Evolutionary conservation across 495 filamentous ascomycete genomes (phyloP), one percentile per base, ranked within the genome.

Genomic region (Jackrogersella minutella): DNA sequence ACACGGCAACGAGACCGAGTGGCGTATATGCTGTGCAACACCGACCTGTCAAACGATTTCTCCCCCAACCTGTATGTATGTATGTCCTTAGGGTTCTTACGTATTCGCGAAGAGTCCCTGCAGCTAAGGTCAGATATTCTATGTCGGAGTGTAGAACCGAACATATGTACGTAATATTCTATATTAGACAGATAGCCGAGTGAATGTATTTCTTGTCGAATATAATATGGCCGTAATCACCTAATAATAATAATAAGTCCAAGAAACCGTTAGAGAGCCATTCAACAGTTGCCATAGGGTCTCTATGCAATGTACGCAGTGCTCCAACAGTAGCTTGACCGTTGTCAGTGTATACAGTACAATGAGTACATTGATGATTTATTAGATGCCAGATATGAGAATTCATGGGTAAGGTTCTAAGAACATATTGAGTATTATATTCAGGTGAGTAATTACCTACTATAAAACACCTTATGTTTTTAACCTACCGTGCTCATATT

Each of bases 1-100:
- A 46, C n/a, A 54, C 37, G 30, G 33, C 46, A 44, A 19, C 13
- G 14, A 41, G 52, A 13, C 52, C 52, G 31, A 49, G 34, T 40
- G 33, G 41, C 28, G 31, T 36, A 24, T 43, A 64, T 57, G 53
- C 37, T 24, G 62, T 64, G 28, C 46, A 13, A 58, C 62, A 64
- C 17, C 36, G 28, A n/a, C 37, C 28, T 30, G 10, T 26, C 5
- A 37, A 39, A 4, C 11, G 31, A 10, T 56, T 46, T 36, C 49
- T 16, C 17, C 40, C 31, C 51, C 33, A 10, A 31, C 5, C 1
- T 46, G 3, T 8, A 13, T 19, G 3, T 30, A 52, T 26, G n/a
- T 14, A 50, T 37, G 39, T 44, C 22, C 37, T 34, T 30, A 4
- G 16, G 24, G 39, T n/a, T n/a, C n/a, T n/a, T n/a, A n/a, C n/a